Conservation (phyloP, 768 basidiomycete genomes). For the Termitomyces bulborhizus region DNA sequence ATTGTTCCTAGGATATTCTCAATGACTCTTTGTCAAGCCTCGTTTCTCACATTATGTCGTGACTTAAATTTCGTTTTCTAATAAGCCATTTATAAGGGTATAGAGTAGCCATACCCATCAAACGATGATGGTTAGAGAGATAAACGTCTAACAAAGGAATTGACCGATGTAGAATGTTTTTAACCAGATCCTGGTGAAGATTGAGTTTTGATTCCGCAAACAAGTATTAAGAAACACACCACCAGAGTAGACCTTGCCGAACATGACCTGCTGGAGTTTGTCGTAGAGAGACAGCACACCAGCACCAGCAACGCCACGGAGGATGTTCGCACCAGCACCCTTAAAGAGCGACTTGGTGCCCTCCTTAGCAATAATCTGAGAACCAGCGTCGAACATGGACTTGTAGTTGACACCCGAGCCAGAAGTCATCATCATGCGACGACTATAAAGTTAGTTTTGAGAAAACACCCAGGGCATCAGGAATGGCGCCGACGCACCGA, state of each 20-base stretch:
- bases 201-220: background rate
- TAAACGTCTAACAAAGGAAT: slow-evolving; percentile 30
- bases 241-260: slow-evolving; percentile 99
- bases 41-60: background rate
- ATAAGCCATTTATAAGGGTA: slow-evolving; percentile 32
- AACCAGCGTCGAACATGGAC: slow-evolving; percentile 96
- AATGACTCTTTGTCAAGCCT: too few species aligned
- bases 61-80: slow-evolving; percentile 18
- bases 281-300: slow-evolving; percentile 99
- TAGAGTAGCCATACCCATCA: slow-evolving; percentile 35
- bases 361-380: slow-evolving; percentile 92
- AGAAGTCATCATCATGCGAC: slow-evolving; percentile 99
- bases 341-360: slow-evolving; percentile 96
- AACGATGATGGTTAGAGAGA: slow-evolving; percentile 21
- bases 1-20: too few species aligned
- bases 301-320: slow-evolving; percentile 99
- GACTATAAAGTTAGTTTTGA: slow-evolving; percentile 48
- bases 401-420: slow-evolving; percentile 96
- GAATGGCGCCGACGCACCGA: slow-evolving; percentile 43
- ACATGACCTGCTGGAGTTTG: slow-evolving; percentile 93
- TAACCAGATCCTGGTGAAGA: slow-evolving; percentile 38
- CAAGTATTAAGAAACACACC: slow-evolving; percentile 36
- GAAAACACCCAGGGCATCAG: background rate
- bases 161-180: slow-evolving; percentile 20
- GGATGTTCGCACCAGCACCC: slow-evolving; percentile 93